These are phyloP conservation scores for Plectosphaerella cucumerina DNA, from an alignment of 2,329 filamentous ascomycete genomes.

Conservation along the genomic window DNA sequence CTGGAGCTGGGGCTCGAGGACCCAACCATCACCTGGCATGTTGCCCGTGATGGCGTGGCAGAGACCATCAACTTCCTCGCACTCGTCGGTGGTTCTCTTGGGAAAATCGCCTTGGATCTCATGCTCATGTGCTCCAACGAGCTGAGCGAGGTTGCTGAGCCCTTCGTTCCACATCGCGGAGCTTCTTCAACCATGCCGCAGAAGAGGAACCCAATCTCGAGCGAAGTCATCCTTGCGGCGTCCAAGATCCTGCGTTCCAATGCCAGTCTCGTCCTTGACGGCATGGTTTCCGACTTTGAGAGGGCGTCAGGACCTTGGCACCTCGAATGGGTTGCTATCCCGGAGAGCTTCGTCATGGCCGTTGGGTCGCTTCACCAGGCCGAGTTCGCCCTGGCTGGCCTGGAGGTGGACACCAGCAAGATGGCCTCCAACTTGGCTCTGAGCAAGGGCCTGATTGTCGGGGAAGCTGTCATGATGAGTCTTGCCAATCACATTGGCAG, in stretches of 20 bases:
- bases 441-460: constrained; percentile 49
- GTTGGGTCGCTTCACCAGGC: constrained; percentile 50
- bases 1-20: constrained; percentile 40
- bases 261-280: constrained; percentile 47
- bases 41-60: constrained; percentile 48
- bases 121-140: constrained; percentile 57
- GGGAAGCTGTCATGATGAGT: constrained; percentile 58
- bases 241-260: constrained; percentile 50
- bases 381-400: constrained; percentile 45
- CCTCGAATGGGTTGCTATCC: constrained; percentile 53
- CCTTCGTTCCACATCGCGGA: constrained; percentile 49
- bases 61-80: constrained; percentile 51
- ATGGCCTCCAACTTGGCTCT: constrained; percentile 48
- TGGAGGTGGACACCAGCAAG: constrained; percentile 42
- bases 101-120: constrained; percentile 51
- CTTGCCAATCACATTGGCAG: constrained; percentile 47
- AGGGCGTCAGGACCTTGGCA: constrained; percentile 56
- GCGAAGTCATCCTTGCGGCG: constrained; percentile 50
- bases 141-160: constrained; percentile 44
- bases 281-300: constrained; percentile 55
- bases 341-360: constrained; percentile 47
- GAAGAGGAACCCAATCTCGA: constrained; percentile 55
- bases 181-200: constrained; percentile 55
- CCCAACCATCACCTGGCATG: constrained; percentile 54
- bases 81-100: constrained; percentile 46